Evolutionary conservation across 2,329 filamentous ascomycete genomes (phyloP), one percentile per base, ranked within the genome.

Genomic region (Calonectria pseudoreteaudii): DNA sequence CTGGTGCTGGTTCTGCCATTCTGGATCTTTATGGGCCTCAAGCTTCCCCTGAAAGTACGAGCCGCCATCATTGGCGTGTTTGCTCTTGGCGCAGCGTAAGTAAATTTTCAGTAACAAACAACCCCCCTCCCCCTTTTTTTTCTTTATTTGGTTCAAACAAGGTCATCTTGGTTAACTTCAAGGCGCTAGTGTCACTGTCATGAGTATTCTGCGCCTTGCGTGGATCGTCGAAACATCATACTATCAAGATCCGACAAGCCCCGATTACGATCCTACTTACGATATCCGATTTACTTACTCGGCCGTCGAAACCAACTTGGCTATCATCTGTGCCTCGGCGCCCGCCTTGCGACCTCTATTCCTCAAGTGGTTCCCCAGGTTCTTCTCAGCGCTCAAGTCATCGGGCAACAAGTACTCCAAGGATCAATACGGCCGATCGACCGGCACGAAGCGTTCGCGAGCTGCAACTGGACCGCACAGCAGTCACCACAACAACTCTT

Each of bases 21-120:
- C 53, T 83, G 81, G 75, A 85, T 87, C 47, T 87, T 87, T 72
- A 66, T 84, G 60, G 81, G 81, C 13, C 77, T 87, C 20, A 85
- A 84, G 62, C 83, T 87, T 69, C 81, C 82, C 8, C 78, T 75
- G 18, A 82, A 78, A 60, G 81, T 83, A 18, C 84, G 86, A 72
- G 76, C 83, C 34, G 85, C 84, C 13, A 80, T 87, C 10, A 81
- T 87, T 64, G 77, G 81, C 26, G 82, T 87, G 14, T 87, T 87
- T 72, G 73, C 82, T 28, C 75, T 87, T 1, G 86, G 86, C 53
- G 77, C 74, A 26, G 69, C 83, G 84, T 85, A 75, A 81, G 84
- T 82, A n/a, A 23, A 31, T 11, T 23, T 23, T 23, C 11, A 26
- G 14, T n/a, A 11, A n/a, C 23, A 16, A 13, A 1, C 30, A 8